Base-by-base conservation (phyloP, 2,329 filamentous ascomycete genomes). In the Meredithiella fracta region DNA sequence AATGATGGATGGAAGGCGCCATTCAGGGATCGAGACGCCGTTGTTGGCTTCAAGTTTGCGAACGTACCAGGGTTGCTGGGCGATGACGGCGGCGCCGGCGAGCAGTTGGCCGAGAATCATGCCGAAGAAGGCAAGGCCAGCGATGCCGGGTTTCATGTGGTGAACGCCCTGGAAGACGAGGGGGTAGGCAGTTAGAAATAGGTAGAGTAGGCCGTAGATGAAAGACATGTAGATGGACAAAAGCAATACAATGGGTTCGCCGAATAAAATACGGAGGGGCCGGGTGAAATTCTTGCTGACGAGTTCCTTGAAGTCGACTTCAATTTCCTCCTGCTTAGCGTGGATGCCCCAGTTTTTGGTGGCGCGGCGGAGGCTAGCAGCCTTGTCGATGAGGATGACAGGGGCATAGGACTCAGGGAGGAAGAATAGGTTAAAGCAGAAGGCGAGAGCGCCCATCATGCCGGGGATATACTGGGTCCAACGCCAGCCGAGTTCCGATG, bases 151-250 rank as follows among this genome's bases (percentile, higher is more conserved):
- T 34, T 70, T 78, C 71, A 91, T 83, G 61, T 77, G 75, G 66
- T 94, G 84, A 3, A 89, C 74, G 26, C 74, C 72, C 59, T 83
- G 73, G 69, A 92, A 94, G 51, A 94, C 84, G 47, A 92, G 77
- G 0, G 85, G 83, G 62, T 94, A 94, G 1, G 87, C 85, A 0
- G 86, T 90, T 54, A 95, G 73, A 71, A 92, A 92, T 25, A 91
- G 80, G 64, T 92, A 94, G 1, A 94, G 77, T 0, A 92, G 73
- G 15, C 74, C 84, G 64, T 90, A 89, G 66, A 85, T 80, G 67
- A 87, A 87, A 44, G 81, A 77, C 72, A 83, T 83, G 68, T 87
- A 87, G 56, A 86, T 70, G 38, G 81, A 83, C 22, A 87, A 68
- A 8, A 82, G 69, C 0, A 78, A 71, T 56, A 87, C 80, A 56